A percentile compares a stretch with the other conserved stretches of the same genome.
phyloP scores from a whole-genome alignment of 2,329 filamentous ascomycete species.

The Xylariales sp. region DNA sequence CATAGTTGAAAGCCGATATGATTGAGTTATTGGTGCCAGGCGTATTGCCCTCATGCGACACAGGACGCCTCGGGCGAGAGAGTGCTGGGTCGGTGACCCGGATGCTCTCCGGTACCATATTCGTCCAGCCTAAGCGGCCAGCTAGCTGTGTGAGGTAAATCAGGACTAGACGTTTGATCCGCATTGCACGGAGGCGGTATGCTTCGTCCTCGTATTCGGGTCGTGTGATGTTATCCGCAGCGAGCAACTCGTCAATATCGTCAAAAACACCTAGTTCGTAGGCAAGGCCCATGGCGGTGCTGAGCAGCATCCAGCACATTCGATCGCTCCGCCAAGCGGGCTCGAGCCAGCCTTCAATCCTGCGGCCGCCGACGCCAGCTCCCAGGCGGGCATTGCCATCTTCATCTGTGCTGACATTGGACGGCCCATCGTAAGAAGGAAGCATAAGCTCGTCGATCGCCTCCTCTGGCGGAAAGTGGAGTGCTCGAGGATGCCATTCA shows the following conservation, averaged over 20 bases:
- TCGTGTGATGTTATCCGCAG: slow-evolving; percentile 52
- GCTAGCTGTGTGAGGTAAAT: slow-evolving; percentile 94
- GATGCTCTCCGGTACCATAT: slow-evolving; percentile 75
- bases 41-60: slow-evolving; percentile 52
- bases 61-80: slow-evolving; percentile 40
- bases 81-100: slow-evolving; percentile 55
- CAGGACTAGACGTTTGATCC: slow-evolving; percentile 79
- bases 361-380: slow-evolving; percentile 68
- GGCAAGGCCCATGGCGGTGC: slow-evolving; percentile 81
- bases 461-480: slow-evolving; percentile 88
- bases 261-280: slow-evolving; percentile 97
- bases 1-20: slow-evolving; percentile 57
- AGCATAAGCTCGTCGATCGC: slow-evolving; percentile 65
- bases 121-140: slow-evolving; percentile 85
- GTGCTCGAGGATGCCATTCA: slow-evolving; percentile 91
- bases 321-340: slow-evolving; percentile 91
- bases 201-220: slow-evolving; percentile 69
- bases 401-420: slow-evolving; percentile 37
- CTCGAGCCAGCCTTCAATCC: slow-evolving; percentile 94
- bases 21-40: slow-evolving; percentile 56
- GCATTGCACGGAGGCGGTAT: slow-evolving; percentile 71
- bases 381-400: slow-evolving; percentile 36
- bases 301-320: slow-evolving; percentile 97
- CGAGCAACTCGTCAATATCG: slow-evolving; percentile 68
- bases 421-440: slow-evolving; percentile 50